Evolutionary conservation across 179 eudicot genomes (phyloP).

Genomic region (Monotropa hypopitys): DNA sequence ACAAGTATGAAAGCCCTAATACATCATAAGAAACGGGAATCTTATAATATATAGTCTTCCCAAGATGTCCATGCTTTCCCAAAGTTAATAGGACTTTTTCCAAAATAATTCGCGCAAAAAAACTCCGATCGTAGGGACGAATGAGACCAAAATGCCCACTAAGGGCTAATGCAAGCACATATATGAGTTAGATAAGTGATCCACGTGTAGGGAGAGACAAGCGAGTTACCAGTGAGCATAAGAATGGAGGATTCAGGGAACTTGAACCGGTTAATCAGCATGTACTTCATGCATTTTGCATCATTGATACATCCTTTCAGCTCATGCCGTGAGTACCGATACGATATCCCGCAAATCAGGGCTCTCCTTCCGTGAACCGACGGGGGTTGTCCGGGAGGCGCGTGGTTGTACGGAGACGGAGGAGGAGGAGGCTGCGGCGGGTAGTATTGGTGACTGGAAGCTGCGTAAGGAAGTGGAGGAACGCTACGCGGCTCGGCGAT

Average conservation of each 20-base stretch:
- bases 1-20: too few species aligned
- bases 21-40: too few species aligned
- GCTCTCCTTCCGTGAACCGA: constrained; percentile 55
- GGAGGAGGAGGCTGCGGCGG: constrained; percentile 14
- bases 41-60: too few species aligned
- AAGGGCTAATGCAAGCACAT: too few species aligned
- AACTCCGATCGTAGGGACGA: too few species aligned
- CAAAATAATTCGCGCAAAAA: too few species aligned
- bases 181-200: background rate
- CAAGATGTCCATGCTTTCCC: too few species aligned
- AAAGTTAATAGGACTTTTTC: too few species aligned
- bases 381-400: constrained; percentile 32
- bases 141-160: too few species aligned
- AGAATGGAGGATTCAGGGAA: constrained; percentile 54
- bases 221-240: constrained; percentile 68
- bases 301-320: constrained; percentile 43
- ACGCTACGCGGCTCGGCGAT: constrained; percentile 34
- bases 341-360: constrained; percentile 66
- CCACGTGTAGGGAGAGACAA: background rate
- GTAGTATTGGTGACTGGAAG: constrained; percentile 15
- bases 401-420: constrained; percentile 24
- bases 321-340: constrained; percentile 20
- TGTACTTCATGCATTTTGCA: constrained; percentile 31
- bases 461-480: background rate
- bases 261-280: constrained; percentile 24